Conservation (phyloP, 1,284 basidiomycete genomes). For the Hemileia vastatrix region DNA sequence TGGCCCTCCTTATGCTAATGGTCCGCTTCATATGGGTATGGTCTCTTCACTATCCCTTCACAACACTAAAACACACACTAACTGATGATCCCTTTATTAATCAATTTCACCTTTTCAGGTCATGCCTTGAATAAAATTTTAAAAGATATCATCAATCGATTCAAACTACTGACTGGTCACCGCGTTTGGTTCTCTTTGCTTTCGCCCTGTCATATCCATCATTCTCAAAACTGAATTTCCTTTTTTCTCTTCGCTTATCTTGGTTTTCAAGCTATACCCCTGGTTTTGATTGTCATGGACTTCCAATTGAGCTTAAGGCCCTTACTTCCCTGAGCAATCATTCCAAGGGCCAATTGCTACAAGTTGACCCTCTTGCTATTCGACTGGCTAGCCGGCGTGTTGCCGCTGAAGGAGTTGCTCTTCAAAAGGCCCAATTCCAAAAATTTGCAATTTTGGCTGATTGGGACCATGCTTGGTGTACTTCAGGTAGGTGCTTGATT, state of each 20-base stretch:
- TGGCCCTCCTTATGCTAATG: slow-evolving; percentile 96
- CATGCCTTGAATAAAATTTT: slow-evolving; percentile 95
- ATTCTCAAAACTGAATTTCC: background rate
- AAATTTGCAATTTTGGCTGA: slow-evolving; percentile 86
- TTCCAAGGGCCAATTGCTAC: slow-evolving; percentile 28
- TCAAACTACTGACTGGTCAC: slow-evolving; percentile 65
- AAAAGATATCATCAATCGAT: slow-evolving; percentile 92
- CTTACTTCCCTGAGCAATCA: slow-evolving; percentile 40
- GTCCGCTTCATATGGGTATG: slow-evolving; percentile 84
- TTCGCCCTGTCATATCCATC: background rate
- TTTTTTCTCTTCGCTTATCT: slow-evolving; percentile 4
- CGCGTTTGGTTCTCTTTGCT: slow-evolving; percentile 62
- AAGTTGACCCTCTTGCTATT: slow-evolving; percentile 57
- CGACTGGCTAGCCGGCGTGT: slow-evolving; percentile 62
- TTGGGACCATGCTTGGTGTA: slow-evolving; percentile 61
- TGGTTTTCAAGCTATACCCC: slow-evolving; percentile 64
- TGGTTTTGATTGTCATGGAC: slow-evolving; percentile 97
- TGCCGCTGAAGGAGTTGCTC: slow-evolving; percentile 64
- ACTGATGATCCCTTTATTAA: background rate
- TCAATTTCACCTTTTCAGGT: slow-evolving; percentile 50
- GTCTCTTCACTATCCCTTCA: slow-evolving; percentile 10
- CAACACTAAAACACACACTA: background rate
- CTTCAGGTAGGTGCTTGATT: slow-evolving; percentile 77
- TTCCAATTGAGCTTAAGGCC: slow-evolving; percentile 94
- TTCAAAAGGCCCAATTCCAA: slow-evolving; percentile 71